Conservation (phyloP, 495 filamentous ascomycete species). For the Choiromyces venosus region DNA sequence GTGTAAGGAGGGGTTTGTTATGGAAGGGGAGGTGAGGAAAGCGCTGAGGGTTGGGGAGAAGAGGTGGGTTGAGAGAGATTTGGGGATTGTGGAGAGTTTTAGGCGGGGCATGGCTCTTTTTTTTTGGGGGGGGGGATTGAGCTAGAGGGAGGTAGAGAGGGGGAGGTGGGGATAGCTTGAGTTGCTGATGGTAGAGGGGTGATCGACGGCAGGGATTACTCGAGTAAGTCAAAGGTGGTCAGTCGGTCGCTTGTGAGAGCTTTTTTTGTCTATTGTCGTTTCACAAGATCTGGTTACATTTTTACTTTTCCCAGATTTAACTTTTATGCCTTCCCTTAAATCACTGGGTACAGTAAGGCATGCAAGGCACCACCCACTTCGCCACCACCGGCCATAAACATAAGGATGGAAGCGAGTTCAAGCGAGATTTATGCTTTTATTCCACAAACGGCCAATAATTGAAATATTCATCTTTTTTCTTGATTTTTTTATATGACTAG, state of each 20-base stretch:
- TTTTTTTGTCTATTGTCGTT: background rate
- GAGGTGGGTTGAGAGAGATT: conserved; percentile 25
- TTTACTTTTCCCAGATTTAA: too few species aligned
- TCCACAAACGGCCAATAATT: background rate
- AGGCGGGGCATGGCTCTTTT: conserved; percentile 28
- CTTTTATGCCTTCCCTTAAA: background rate
- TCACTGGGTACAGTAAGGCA: background rate
- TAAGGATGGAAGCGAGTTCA: background rate
- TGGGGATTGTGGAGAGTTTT: conserved; percentile 24
- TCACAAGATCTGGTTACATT: background rate
- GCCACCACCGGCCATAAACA: background rate
- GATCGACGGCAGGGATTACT: background rate
- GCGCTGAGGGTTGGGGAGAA: conserved; percentile 24
- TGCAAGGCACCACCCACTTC: background rate
- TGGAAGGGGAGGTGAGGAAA: conserved; percentile 17
- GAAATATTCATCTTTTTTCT: background rate
- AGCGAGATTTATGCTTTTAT: background rate
- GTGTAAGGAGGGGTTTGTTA: conserved; percentile 4
- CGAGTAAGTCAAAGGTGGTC: background rate
- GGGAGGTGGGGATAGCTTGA: background rate
- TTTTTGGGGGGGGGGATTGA: background rate
- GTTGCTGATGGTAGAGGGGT: background rate
- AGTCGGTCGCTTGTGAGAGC: background rate
- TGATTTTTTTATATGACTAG: background rate
- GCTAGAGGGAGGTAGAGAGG: background rate